Percentiles rank a stretch among this genome's conserved stretches.
These are phyloP conservation scores for Cystobasidium slooffiae DNA, from an alignment of 1,284 basidiomycete species.

Conservation along the genomic window DNA sequence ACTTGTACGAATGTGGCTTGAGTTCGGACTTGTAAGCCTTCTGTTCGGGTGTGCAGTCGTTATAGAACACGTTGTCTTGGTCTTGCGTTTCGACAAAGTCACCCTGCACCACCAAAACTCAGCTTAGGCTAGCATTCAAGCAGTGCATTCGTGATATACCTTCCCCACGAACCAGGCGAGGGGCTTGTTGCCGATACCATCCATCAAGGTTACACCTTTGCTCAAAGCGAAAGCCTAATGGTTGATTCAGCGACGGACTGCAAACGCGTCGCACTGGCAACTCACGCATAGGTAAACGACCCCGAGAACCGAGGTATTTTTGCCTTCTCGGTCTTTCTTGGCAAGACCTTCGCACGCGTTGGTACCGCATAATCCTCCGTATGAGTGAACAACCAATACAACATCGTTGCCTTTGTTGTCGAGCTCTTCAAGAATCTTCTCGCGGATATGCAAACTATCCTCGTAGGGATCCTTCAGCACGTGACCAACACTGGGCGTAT, in stretches of 20 bases:
- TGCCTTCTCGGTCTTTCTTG: slow-evolving; percentile 35
- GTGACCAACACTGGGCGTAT: neutral
- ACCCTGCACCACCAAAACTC: too few relatives aligned
- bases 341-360: slow-evolving; percentile 41
- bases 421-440: neutral
- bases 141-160: neutral
- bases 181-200: slow-evolving; percentile 12
- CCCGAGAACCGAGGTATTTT: slow-evolving; percentile 6
- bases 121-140: too few relatives aligned
- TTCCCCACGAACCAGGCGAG: slow-evolving; percentile 8
- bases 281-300: slow-evolving; percentile 15
- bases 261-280: neutral
- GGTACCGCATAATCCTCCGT: slow-evolving; percentile 41
- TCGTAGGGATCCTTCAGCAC: slow-evolving; percentile 3
- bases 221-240: slow-evolving; percentile 10
- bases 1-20: slow-evolving; percentile 39
- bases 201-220: slow-evolving; percentile 15
- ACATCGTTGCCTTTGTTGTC: slow-evolving; percentile 35
- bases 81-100: slow-evolving; percentile 29
- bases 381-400: slow-evolving; percentile 41
- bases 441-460: neutral
- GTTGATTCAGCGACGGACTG: neutral
- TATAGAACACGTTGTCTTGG: slow-evolving; percentile 43
- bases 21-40: slow-evolving; percentile 22
- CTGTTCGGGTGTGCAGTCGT: slow-evolving; percentile 36